Evolutionary conservation across 495 filamentous ascomycete species (phyloP), one percentile per base, ranked within the genome.

Genomic region (Cladorrhinum samala): DNA sequence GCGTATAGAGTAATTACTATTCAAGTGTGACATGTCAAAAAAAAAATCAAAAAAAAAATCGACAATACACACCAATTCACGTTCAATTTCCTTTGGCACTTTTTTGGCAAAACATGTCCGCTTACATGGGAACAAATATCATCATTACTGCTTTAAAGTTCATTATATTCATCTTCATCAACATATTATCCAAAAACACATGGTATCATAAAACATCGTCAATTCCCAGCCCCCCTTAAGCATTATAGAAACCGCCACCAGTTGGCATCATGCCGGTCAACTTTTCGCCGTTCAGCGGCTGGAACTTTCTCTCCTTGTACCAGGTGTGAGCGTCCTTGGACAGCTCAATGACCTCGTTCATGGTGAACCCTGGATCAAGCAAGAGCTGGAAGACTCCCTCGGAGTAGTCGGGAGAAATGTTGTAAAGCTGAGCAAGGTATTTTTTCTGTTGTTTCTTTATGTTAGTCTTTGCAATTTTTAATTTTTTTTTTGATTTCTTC

Each of bases 391-490:
- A 80, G 6, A 81, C 70, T 0, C 66, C 72, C 33, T 65, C 57
- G 0, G 77, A 66, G 55, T 77, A 80, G 46, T 71, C 69, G 0
- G 72, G 73, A 2, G 64, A 65, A 41, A 82, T 78, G 30, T 75
- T 73, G 57, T 77, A 76, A 20, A 74, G 63, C 62, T 83, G 80
- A 1, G 76, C 75, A 2, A 82, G 59, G 56, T 82, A 83, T 46
- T 75, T 76, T 33, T 71, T 68, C 68, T 82, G 61, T 47, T 46
- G 16, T 42, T n/a, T n/a, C n/a, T n/a, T n/a, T n/a, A n/a, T n/a
- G n/a, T n/a, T n/a, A n/a, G n/a, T n/a, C n/a, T n/a, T n/a, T n/a
- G n/a, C n/a, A n/a, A n/a, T n/a, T n/a, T n/a, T n/a, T n/a, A n/a
- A n/a, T n/a, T n/a, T n/a, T n/a, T n/a, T n/a, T n/a, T n/a, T n/a